These are phyloP conservation scores for Triticum aestivum DNA, from an alignment of 176 grass and related monocot species.

Conservation along the genomic window IWGSC_CS_RefSeq_v2.1 NC_057798.1:704160059-704160558, in stretches of 20 bases:
- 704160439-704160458: conserved; percentile 56
- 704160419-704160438: conserved; percentile 42
- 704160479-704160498: conserved; percentile 37
- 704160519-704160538: conserved; percentile 23
- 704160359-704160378: conserved; percentile 55
- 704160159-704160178: conserved; percentile 39
- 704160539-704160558: conserved; percentile 57
- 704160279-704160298: not conserved
- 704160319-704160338: conserved; percentile 48
- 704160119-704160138: conserved; percentile 54
- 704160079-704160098: conserved; percentile 71
- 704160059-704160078: conserved; percentile 35
- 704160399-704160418: conserved; percentile 46
- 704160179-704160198: conserved; percentile 72
- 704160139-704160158: conserved; percentile 49
- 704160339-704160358: conserved; percentile 58
- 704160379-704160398: conserved; percentile 39
- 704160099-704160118: conserved; percentile 72
- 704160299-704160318: not conserved
- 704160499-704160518: conserved; percentile 46
- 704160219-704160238: too few relatives aligned
- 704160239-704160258: too few relatives aligned
- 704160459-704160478: conserved; percentile 37
- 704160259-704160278: too few relatives aligned
- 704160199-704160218: conserved; percentile 74